A percentile compares a stretch with the other conserved stretches of the same genome.
Evolutionary conservation across 228 moss, liverwort and hornwort genomes (phyloP).

Genomic region (Sphagnum magellanicum): DNA sequence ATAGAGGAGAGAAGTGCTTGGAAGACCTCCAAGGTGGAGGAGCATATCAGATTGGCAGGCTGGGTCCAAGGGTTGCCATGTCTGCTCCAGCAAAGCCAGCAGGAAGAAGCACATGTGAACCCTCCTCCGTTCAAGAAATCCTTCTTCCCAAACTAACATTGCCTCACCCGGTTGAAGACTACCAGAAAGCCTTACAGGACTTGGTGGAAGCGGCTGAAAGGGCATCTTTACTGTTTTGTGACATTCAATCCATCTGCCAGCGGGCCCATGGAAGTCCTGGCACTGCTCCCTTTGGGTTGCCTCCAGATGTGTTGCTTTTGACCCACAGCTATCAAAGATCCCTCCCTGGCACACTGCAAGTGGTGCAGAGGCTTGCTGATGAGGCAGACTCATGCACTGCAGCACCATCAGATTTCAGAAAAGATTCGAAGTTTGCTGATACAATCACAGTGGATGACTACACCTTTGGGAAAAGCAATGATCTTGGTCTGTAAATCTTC

Average conservation of each 20-base stretch:
- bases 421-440: constrained; percentile 12
- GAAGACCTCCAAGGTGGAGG: constrained; percentile 5
- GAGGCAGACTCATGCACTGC: constrained; percentile 41
- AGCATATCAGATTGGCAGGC: constrained; percentile 12
- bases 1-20: constrained; percentile 11
- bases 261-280: constrained; percentile 9
- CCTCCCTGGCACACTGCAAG: constrained; percentile 52
- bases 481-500: constrained; percentile 5
- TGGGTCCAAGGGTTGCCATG: constrained; percentile 2
- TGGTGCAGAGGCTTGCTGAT: constrained; percentile 57
- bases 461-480: constrained; percentile 15
- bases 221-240: constrained; percentile 45
- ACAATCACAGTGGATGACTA: constrained; percentile 8
- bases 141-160: constrained; percentile 20
- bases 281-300: constrained; percentile 15
- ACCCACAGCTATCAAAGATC: constrained; percentile 49
- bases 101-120: constrained; percentile 16
- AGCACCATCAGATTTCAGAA: constrained; percentile 11
- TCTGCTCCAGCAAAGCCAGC: constrained; percentile 6
- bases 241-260: constrained; percentile 41
- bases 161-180: constrained; percentile 61
- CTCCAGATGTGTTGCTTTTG: constrained; percentile 38
- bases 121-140: neutral
- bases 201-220: constrained; percentile 66
- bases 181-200: constrained; percentile 54